These are phyloP conservation scores for Gentiana dahurica DNA, from an alignment of 257 asterid genomes.

Conservation along the genomic window DNA sequence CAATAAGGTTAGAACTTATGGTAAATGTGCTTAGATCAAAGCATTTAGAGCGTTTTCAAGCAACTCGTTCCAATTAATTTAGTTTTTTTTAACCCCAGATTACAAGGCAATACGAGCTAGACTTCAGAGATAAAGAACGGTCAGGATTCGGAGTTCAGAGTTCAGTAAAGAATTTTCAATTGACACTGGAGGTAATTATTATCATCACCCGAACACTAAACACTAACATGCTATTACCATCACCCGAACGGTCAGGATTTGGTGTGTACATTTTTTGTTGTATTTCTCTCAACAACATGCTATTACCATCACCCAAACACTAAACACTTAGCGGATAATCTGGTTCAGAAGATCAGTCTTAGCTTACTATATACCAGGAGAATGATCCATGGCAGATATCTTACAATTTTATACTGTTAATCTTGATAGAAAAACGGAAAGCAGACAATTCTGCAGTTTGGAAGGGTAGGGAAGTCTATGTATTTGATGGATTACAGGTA, in stretches of 20 bases:
- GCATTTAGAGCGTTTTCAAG: not conserved
- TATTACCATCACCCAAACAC: too few species aligned
- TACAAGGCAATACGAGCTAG: slow-evolving; percentile 63
- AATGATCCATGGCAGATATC: too few species aligned
- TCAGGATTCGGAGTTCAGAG: slow-evolving; percentile 66
- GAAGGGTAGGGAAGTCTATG: slow-evolving; percentile 71
- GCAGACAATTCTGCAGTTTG: slow-evolving; percentile 86
- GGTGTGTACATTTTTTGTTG: too few species aligned
- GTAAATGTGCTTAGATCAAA: too few species aligned
- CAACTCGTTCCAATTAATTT: not conserved
- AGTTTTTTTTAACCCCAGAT: slow-evolving; percentile 21
- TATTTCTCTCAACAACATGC: too few species aligned
- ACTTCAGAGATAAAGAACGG: slow-evolving; percentile 76
- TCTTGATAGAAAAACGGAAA: slow-evolving; percentile 52
- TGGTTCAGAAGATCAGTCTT: too few species aligned
- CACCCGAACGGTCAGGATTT: too few species aligned
- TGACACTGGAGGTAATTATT: slow-evolving; percentile 59
- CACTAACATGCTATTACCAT: too few species aligned
- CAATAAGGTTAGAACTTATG: slow-evolving; percentile 39
- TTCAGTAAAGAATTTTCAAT: slow-evolving; percentile 84
- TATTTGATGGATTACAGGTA: slow-evolving; percentile 95
- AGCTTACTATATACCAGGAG: too few species aligned
- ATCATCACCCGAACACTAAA: not conserved
- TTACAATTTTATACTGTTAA: too few species aligned
- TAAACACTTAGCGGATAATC: too few species aligned